These are phyloP conservation scores for Suillus plorans DNA, from an alignment of 768 basidiomycete genomes.

Conservation along the genomic window DNA sequence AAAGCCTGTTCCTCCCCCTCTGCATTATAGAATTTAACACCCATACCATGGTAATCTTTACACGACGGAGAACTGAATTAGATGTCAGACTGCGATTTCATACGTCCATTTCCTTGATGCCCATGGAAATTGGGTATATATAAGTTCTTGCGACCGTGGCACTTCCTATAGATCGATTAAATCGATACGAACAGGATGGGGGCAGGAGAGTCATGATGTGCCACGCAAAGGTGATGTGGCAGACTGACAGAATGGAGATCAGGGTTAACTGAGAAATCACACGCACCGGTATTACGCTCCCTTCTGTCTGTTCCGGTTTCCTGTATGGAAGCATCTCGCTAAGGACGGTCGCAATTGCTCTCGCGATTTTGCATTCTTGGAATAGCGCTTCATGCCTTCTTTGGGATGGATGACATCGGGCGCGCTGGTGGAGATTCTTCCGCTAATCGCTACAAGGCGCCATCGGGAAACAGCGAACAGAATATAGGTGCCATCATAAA, in stretches of 20 bases:
- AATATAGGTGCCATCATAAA: neutral
- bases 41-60: constrained; percentile 17
- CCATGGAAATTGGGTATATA: constrained; percentile 89
- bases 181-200: neutral
- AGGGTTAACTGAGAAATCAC: neutral
- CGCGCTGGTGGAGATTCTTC: constrained; percentile 8
- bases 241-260: neutral
- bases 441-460: neutral
- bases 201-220: neutral
- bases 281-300: constrained; percentile 67
- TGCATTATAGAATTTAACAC: constrained; percentile 19
- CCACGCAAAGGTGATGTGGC: neutral
- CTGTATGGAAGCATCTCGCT: constrained; percentile 69
- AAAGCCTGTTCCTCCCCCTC: constrained; percentile 48
- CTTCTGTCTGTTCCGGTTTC: constrained; percentile 64
- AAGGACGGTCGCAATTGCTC: constrained; percentile 73
- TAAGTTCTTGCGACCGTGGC: constrained; percentile 79
- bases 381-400: constrained; percentile 73
- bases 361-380: constrained; percentile 81
- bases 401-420: constrained; percentile 35
- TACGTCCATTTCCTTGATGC: constrained; percentile 40
- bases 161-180: constrained; percentile 62
- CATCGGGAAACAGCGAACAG: neutral
- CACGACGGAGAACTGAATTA: neutral
- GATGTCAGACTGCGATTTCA: constrained; percentile 15